Percentiles rank a stretch among this genome's conserved stretches.
phyloP scores from a whole-genome alignment of 495 filamentous ascomycete genomes.

The Neurospora sp. region DNA sequence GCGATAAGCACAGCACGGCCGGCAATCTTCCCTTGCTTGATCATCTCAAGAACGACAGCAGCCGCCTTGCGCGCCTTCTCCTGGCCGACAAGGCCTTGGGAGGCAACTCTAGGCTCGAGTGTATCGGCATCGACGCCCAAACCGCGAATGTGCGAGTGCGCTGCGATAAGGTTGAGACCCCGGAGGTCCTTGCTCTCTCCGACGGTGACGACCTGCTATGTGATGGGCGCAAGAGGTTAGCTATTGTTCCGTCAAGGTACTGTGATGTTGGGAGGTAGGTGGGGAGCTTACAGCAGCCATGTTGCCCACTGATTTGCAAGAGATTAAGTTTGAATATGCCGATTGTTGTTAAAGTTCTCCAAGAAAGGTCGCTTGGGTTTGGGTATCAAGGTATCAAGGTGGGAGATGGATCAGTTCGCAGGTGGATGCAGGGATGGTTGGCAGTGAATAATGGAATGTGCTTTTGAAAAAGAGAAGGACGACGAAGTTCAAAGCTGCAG shows the following conservation, averaged over 20 bases:
- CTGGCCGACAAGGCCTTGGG: constrained; percentile 95
- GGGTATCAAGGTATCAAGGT: background rate
- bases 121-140: constrained; percentile 89
- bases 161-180: constrained; percentile 91
- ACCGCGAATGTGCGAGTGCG: constrained; percentile 95
- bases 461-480: background rate
- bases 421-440: background rate
- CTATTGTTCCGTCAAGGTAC: background rate
- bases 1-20: constrained; percentile 92
- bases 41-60: constrained; percentile 94
- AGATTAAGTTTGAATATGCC: background rate
- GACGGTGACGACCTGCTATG: constrained; percentile 80
- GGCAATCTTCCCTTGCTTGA: constrained; percentile 96
- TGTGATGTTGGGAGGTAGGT: background rate
- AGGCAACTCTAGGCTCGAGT: constrained; percentile 73
- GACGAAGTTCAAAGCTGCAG: background rate
- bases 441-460: background rate
- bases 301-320: constrained; percentile 2
- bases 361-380: background rate
- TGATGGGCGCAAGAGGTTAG: background rate
- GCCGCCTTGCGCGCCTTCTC: constrained; percentile 93
- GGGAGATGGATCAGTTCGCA: background rate
- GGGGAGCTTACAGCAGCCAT: constrained; percentile 29
- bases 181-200: constrained; percentile 90
- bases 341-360: background rate